A percentile compares a stretch with the other conserved stretches of the same genome.
Conservation (phyloP, 1,139 yeast species). For the Candida mesenterica region DNA sequence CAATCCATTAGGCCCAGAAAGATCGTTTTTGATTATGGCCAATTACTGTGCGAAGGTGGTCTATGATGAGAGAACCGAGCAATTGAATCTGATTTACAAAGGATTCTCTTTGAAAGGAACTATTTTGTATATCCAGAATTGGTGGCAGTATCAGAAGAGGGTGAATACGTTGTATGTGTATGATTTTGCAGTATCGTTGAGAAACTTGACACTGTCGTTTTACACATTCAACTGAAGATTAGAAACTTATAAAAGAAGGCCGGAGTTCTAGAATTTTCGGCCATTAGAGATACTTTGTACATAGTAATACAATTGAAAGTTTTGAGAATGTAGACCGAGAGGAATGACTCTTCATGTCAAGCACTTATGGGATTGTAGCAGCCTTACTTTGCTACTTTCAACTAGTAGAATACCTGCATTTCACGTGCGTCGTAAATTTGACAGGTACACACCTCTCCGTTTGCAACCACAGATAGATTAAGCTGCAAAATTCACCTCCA, state of each 20-base stretch:
- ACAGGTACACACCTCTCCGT: no score
- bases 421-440: no score
- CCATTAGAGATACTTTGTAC: no score
- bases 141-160: conserved; percentile 51
- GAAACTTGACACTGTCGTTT: conserved; percentile 11
- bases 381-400: no score
- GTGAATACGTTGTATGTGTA: conserved; percentile 53
- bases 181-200: conserved; percentile 43
- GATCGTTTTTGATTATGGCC: conserved; percentile 87
- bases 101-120: conserved; percentile 43
- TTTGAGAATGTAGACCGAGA: no score
- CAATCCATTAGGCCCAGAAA: conserved; percentile 82
- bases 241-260: no score
- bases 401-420: no score
- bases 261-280: no score
- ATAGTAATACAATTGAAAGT: neutral
- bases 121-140: conserved; percentile 24
- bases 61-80: conserved; percentile 59
- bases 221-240: conserved; percentile 8
- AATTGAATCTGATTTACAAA: conserved; percentile 27
- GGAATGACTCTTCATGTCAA: no score
- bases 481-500: no score
- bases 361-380: no score
- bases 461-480: no score
- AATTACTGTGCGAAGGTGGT: conserved; percentile 83